These are phyloP conservation scores for Quercus mongolica DNA, from an alignment of 306 rosid species.

Conservation along the genomic window DNA sequence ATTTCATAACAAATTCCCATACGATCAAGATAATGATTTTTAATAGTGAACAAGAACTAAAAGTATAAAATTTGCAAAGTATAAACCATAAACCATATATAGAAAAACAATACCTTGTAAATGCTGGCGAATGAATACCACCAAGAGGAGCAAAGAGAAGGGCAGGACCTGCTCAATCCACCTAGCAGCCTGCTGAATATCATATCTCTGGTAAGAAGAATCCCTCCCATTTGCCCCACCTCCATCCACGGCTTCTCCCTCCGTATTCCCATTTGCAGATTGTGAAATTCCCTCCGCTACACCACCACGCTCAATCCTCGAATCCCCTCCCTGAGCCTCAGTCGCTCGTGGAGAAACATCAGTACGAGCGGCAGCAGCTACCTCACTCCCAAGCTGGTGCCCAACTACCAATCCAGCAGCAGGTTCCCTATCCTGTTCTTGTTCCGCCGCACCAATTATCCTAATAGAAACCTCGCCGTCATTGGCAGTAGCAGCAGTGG, in stretches of 20 bases:
- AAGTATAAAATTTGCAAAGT: not conserved
- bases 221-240: slow-evolving; percentile 69
- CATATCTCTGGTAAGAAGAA: slow-evolving; percentile 93
- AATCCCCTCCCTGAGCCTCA: slow-evolving; percentile 30
- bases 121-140: slow-evolving; percentile 96
- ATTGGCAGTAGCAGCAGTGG: slow-evolving; percentile 11
- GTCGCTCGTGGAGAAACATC: slow-evolving; percentile 32
- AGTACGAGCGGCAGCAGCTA: slow-evolving; percentile 17
- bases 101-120: slow-evolving; percentile 64
- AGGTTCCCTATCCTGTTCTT: slow-evolving; percentile 54
- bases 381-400: slow-evolving; percentile 37
- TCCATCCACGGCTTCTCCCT: slow-evolving; percentile 49
- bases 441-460: slow-evolving; percentile 74
- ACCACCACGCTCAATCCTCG: slow-evolving; percentile 33
- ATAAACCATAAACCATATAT: not conserved
- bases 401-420: slow-evolving; percentile 52
- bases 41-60: not conserved
- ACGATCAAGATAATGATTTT: not conserved
- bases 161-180: slow-evolving; percentile 96
- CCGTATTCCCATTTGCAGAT: slow-evolving; percentile 28
- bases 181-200: slow-evolving; percentile 97
- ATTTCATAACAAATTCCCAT: not conserved
- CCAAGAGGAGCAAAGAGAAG: slow-evolving; percentile 88
- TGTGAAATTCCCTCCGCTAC: slow-evolving; percentile 50
- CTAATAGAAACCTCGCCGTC: slow-evolving; percentile 88